Base-by-base conservation (phyloP, 2,329 filamentous ascomycete genomes). In the Endothia cerciana region DNA sequence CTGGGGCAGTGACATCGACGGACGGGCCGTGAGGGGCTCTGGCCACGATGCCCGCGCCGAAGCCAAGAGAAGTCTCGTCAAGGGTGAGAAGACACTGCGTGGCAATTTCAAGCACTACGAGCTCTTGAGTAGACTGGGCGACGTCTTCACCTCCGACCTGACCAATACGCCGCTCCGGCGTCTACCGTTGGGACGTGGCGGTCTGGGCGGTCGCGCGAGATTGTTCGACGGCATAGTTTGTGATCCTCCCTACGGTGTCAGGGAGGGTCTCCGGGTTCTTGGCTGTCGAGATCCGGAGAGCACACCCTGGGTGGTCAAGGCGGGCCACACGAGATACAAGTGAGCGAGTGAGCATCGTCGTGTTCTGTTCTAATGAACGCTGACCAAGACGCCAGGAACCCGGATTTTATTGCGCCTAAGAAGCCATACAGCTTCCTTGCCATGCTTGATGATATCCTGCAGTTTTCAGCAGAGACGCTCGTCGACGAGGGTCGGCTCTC, bases 161-260 rank as follows among this genome's bases (percentile, higher is more conserved):
- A 97, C 93, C 0, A 94, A 98, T 74, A 90, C 90, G 1, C 95
- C 95, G 0, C 78, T 98, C 28, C 82, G 87, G 53, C 78, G 76
- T 65, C 73, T 74, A 60, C 78, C 77, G 40, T 73, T 77, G 76
- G 73, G n/a, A 19, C 57, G 60, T 5, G 71, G 68, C 15, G 65
- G 62, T 5, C 65, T 71, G 41, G 73, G 72, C 2, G 67, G 66
- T 2, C 66, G 15, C 51, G 71, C 69, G 28, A 77, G 86, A 60
- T 85, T 90, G 70, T 87, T 98, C 66, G 94, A 99, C 76, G 94
- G 92, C 4, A 97, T 99, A 66, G 83, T 98, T 7, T 98, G 94
- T 73, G 95, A 99, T 78, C 95, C 95, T 22, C 95, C 95, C 0
- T 99, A 99, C 74, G 95, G 95, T 2, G 93, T 99, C 6, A 85